These are phyloP conservation scores for Fusarium sp. DNA, from an alignment of 2,329 filamentous ascomycete genomes.

Conservation along the genomic window DNA sequence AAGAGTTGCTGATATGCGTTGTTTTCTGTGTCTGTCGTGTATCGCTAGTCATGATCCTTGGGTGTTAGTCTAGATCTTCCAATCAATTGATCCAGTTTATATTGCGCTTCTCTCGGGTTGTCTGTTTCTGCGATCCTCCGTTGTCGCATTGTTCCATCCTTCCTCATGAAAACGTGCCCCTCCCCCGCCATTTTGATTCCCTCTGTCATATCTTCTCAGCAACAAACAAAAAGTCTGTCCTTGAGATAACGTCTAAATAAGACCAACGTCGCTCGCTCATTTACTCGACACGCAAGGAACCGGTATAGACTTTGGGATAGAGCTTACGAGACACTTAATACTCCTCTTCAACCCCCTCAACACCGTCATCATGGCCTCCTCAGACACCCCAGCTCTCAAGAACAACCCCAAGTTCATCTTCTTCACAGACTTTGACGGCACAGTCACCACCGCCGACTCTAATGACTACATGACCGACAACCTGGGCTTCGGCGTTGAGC, in stretches of 20 bases:
- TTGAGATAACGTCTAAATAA: constrained; percentile 3
- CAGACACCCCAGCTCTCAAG: constrained; percentile 67
- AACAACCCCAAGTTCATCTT: constrained; percentile 91
- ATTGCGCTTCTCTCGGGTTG: constrained; percentile 18
- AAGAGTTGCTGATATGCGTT: constrained; percentile 31
- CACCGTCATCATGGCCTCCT: constrained; percentile 56
- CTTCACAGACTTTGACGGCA: constrained; percentile 99
- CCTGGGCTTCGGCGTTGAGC: constrained; percentile 82
- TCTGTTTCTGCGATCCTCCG: constrained; percentile 31
- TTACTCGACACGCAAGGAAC: not conserved
- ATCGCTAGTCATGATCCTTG: constrained; percentile 29
- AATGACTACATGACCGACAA: constrained; percentile 87
- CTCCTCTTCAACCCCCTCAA: not conserved
- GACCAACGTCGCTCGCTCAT: constrained; percentile 1
- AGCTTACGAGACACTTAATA: not conserved
- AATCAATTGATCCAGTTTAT: constrained; percentile 34
- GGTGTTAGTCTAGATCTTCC: constrained; percentile 17
- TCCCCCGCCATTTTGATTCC: constrained; percentile 41
- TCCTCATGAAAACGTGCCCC: constrained; percentile 41
- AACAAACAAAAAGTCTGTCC: constrained; percentile 11
- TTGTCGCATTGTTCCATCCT: constrained; percentile 22
- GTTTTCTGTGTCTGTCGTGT: constrained; percentile 28
- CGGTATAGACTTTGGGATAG: not conserved
- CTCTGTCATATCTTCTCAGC: constrained; percentile 29
- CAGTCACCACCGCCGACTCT: constrained; percentile 80